These are phyloP conservation scores for Fulvia fulva DNA, from an alignment of 2,329 filamentous ascomycete species.

Conservation along the genomic window DNA sequence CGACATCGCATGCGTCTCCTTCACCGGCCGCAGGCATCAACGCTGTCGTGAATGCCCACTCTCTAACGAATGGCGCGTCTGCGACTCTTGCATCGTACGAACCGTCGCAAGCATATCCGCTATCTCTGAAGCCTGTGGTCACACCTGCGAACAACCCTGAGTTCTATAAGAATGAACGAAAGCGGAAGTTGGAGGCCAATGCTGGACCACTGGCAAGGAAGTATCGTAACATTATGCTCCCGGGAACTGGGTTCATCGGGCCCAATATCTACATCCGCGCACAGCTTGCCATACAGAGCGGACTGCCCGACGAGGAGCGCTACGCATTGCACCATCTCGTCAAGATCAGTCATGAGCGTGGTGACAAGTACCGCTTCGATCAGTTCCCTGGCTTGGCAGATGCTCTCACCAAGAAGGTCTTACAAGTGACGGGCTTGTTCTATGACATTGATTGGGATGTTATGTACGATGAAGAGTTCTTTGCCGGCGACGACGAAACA, in stretches of 20 bases:
- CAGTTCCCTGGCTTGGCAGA: conserved; percentile 86
- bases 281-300: conserved; percentile 75
- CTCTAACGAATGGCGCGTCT: conserved; percentile 29
- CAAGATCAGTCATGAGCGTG: conserved; percentile 90
- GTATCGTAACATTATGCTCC: conserved; percentile 54
- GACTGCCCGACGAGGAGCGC: conserved; percentile 75
- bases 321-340: conserved; percentile 91
- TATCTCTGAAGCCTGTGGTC: conserved; percentile 67
- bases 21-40: conserved; percentile 50
- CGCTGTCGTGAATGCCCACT: conserved; percentile 36
- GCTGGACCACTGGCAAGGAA: conserved; percentile 43
- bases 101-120: conserved; percentile 57
- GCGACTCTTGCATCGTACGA: conserved; percentile 66
- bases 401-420: conserved; percentile 76
- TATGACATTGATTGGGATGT: conserved; percentile 80
- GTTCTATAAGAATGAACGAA: conserved; percentile 59
- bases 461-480: conserved; percentile 58
- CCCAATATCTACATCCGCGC: conserved; percentile 91
- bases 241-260: conserved; percentile 61
- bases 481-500: conserved; percentile 50
- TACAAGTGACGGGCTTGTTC: conserved; percentile 74
- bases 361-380: conserved; percentile 94
- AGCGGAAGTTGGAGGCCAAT: conserved; percentile 41
- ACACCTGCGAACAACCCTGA: conserved; percentile 71
- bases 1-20: conserved; percentile 36